Evolutionary conservation across 2,329 filamentous ascomycete genomes (phyloP).

Genomic region (Sodiomyces alkalinus): DNA sequence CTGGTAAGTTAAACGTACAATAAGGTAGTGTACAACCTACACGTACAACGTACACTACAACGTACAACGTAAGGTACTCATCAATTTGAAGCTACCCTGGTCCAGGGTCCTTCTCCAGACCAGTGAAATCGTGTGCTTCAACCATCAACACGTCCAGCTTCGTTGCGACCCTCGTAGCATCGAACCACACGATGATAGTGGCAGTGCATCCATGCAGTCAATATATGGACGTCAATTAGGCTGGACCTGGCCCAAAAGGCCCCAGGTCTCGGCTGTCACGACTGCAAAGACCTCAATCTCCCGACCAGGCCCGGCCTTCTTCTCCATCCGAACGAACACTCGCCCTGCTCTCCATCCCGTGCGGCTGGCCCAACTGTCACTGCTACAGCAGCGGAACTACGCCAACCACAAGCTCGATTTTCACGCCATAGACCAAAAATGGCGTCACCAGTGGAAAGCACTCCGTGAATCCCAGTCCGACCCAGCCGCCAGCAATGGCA

Average conservation of each 20-base stretch:
- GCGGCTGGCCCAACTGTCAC: too few species aligned
- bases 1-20: too few species aligned
- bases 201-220: slow-evolving; percentile 12
- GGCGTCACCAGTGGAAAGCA: slow-evolving; percentile 30
- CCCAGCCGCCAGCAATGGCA: slow-evolving; percentile 7
- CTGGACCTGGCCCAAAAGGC: slow-evolving; percentile 7
- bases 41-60: too few species aligned
- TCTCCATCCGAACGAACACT: not conserved
- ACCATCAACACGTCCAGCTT: too few species aligned
- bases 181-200: too few species aligned
- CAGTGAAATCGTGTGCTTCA: too few species aligned
- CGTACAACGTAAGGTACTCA: too few species aligned
- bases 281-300: slow-evolving; percentile 2
- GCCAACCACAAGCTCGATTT: slow-evolving; percentile 27
- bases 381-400: slow-evolving; percentile 16
- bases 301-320: slow-evolving; percentile 1
- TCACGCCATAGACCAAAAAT: slow-evolving; percentile 32
- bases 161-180: too few species aligned
- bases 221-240: slow-evolving; percentile 12
- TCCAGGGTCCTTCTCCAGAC: too few species aligned
- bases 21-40: too few species aligned
- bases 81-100: too few species aligned
- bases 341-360: not conserved
- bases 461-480: slow-evolving; percentile 7
- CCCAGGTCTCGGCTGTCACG: slow-evolving; percentile 2